A percentile compares a stretch with the other conserved stretches of the same genome.
Evolutionary conservation across 2,329 filamentous ascomycete genomes (phyloP).

Genomic region (Zymoseptoria ardabiliae): DNA sequence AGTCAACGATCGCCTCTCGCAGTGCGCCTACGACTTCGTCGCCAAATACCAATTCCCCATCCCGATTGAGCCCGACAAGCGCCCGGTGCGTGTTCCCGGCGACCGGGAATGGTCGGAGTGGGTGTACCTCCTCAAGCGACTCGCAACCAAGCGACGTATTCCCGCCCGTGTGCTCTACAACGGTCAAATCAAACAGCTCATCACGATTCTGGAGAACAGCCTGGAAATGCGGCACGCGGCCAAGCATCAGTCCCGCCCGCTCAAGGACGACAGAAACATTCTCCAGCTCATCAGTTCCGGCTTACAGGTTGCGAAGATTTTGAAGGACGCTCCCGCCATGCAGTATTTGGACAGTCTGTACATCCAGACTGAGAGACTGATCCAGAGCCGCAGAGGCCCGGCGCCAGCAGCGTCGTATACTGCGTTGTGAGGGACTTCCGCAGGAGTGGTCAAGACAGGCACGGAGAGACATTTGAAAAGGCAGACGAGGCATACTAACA

Average conservation of each 20-base stretch:
- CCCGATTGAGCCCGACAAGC: constrained; percentile 73
- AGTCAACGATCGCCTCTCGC: constrained; percentile 77
- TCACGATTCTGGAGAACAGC: constrained; percentile 81
- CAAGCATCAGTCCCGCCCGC: constrained; percentile 72
- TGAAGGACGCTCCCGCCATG: constrained; percentile 79
- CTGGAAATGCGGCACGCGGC: constrained; percentile 81
- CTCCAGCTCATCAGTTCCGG: constrained; percentile 81
- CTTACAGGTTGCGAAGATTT: constrained; percentile 78
- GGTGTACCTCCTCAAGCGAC: constrained; percentile 78
- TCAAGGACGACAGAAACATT: constrained; percentile 85
- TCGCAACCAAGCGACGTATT: constrained; percentile 79
- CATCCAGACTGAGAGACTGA: constrained; percentile 70
- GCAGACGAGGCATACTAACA: not conserved
- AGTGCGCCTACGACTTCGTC: constrained; percentile 83
- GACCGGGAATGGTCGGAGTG: constrained; percentile 88
- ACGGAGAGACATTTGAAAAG: not conserved
- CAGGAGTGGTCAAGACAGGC: not conserved
- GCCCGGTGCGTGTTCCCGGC: constrained; percentile 64
- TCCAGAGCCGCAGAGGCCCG: constrained; percentile 43
- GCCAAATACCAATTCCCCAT: constrained; percentile 89
- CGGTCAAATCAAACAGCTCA: constrained; percentile 84
- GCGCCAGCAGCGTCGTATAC: constrained; percentile 14
- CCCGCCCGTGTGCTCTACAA: constrained; percentile 75
- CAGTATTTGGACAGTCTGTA: constrained; percentile 74
- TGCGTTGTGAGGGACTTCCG: constrained; percentile 11